Percentiles rank a stretch among this genome's conserved stretches.
Evolutionary conservation across 2,329 filamentous ascomycete species (phyloP).

Genomic region (Fusarium globosum): DNA sequence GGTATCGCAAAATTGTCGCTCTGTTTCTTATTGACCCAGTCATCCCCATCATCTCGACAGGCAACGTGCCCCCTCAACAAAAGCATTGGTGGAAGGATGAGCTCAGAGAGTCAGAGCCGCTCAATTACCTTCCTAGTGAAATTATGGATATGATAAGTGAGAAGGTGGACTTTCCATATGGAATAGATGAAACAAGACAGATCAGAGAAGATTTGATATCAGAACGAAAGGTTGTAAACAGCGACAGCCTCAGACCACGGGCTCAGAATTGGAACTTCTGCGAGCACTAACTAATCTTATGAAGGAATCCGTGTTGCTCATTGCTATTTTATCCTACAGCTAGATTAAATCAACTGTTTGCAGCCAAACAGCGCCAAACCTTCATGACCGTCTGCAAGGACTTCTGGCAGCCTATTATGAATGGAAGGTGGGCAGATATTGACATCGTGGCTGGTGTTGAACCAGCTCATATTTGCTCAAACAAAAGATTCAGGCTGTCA

Average conservation of each 20-base stretch:
- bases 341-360: not conserved
- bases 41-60: constrained; percentile 55
- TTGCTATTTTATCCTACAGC: not conserved
- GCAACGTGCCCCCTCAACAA: constrained; percentile 58
- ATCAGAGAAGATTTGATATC: constrained; percentile 20
- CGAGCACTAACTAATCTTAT: not conserved
- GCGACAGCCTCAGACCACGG: not conserved
- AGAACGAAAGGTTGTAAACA: constrained; percentile 2
- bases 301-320: not conserved
- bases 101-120: not conserved
- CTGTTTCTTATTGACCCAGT: constrained; percentile 71
- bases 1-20: constrained; percentile 69
- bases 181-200: constrained; percentile 11
- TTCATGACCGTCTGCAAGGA: not conserved
- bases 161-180: constrained; percentile 4
- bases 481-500: not conserved
- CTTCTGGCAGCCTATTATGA: not conserved
- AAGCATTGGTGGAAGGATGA: constrained; percentile 49
- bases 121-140: not conserved
- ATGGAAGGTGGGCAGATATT: too few relatives aligned
- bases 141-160: not conserved
- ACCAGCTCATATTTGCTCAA: too few relatives aligned
- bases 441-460: not conserved
- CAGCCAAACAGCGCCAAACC: not conserved
- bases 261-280: constrained; percentile 9